phyloP scores from a whole-genome alignment of 2,329 filamentous ascomycete species.

The Aspergillus viridinutans region DNA sequence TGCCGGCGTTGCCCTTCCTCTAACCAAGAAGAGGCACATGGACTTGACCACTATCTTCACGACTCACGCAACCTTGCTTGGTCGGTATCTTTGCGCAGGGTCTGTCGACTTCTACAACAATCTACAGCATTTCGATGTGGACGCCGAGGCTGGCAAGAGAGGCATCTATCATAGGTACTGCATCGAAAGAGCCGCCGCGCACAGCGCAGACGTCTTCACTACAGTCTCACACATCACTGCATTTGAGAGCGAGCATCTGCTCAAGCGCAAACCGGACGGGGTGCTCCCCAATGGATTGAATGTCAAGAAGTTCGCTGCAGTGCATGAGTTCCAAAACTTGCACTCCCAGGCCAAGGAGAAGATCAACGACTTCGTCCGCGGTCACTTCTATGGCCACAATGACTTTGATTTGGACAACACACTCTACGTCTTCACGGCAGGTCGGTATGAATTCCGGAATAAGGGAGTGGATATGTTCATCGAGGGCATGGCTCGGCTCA shows the following conservation, averaged over 20 bases:
- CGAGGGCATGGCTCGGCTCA: constrained; percentile 87
- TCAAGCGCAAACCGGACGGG: constrained; percentile 96
- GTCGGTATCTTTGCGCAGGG: constrained; percentile 92
- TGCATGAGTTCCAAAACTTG: constrained; percentile 98
- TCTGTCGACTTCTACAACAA: constrained; percentile 99
- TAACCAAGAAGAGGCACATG: constrained; percentile 90
- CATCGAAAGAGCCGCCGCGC: constrained; percentile 89
- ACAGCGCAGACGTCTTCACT: constrained; percentile 93
- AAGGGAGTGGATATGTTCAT: constrained; percentile 99
- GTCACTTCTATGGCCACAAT: constrained; percentile 97
- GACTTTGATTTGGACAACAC: constrained; percentile 97
- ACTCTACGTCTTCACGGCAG: constrained; percentile 94
- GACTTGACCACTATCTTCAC: constrained; percentile 98
- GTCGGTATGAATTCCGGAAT: constrained; percentile 95
- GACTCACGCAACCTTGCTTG: constrained; percentile 91
- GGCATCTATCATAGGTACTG: constrained; percentile 99
- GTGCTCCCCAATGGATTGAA: constrained; percentile 96
- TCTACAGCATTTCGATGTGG: constrained; percentile 92
- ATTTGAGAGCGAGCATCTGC: constrained; percentile 93
- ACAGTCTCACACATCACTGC: constrained; percentile 98
- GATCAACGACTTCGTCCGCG: constrained; percentile 96
- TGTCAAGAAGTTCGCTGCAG: constrained; percentile 96
- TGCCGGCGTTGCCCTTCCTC: constrained; percentile 83
- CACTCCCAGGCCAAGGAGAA: constrained; percentile 96
- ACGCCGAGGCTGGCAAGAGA: constrained; percentile 93